Evolutionary conservation across 2,329 filamentous ascomycete species (phyloP).

Genomic region (Trichoderma breve): DNA sequence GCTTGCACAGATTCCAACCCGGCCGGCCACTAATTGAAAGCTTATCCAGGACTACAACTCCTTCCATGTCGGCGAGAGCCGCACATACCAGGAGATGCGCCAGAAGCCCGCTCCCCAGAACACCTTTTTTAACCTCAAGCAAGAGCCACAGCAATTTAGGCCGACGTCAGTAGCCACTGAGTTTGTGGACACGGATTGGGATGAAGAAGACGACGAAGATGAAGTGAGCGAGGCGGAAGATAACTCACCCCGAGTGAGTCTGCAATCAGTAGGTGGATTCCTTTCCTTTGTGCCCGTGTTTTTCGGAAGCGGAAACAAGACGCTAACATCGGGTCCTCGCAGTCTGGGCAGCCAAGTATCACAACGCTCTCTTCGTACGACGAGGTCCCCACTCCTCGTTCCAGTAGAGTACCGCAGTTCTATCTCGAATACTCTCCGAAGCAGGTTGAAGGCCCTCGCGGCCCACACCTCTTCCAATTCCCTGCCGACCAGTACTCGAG

Average conservation of each 20-base stretch:
- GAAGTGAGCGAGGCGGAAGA: conserved; percentile 59
- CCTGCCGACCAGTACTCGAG: conserved; percentile 50
- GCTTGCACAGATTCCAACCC: too few relatives aligned
- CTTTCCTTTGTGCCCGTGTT: not conserved
- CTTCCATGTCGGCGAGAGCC: conserved; percentile 37
- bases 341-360: conserved; percentile 72
- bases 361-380: conserved; percentile 87
- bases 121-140: conserved; percentile 60
- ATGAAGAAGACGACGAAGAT: conserved; percentile 52
- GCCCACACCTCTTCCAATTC: conserved; percentile 81
- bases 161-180: conserved; percentile 72
- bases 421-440: conserved; percentile 62
- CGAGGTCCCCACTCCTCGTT: conserved; percentile 75
- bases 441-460: conserved; percentile 74
- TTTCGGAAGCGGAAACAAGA: not conserved
- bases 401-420: conserved; percentile 56
- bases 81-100: conserved; percentile 50
- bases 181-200: conserved; percentile 73
- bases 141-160: conserved; percentile 48
- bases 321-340: conserved; percentile 24
- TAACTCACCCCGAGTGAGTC: conserved; percentile 64
- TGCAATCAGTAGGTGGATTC: conserved; percentile 65
- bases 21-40: not conserved
- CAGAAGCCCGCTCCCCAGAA: conserved; percentile 52
- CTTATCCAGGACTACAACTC: conserved; percentile 36